phyloP scores from a whole-genome alignment of 2,329 filamentous ascomycete genomes.

The Trichothecium sympodiale region DNA sequence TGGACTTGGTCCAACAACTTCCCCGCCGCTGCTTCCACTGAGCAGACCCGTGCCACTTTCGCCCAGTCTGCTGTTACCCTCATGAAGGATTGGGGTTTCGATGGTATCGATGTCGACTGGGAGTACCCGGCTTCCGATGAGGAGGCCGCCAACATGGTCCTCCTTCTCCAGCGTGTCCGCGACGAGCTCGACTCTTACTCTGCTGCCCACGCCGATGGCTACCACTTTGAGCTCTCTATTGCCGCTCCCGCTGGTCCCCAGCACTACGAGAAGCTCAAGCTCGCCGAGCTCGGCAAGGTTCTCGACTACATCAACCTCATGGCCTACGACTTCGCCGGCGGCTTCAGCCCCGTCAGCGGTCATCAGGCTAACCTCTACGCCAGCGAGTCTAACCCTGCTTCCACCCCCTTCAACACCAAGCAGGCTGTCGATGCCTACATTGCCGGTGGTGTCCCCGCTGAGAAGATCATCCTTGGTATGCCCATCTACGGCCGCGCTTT shows the following conservation, averaged over 20 bases:
- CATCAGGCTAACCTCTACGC: conserved; percentile 64
- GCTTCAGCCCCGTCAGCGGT: conserved; percentile 52
- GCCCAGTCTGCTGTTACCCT: conserved; percentile 57
- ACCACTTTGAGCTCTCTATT: conserved; percentile 44
- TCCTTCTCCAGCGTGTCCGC: conserved; percentile 32
- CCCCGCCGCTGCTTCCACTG: conserved; percentile 52
- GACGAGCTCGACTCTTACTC: conserved; percentile 37
- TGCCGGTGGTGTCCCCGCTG: conserved; percentile 44
- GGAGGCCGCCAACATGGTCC: conserved; percentile 31
- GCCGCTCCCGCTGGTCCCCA: conserved; percentile 37
- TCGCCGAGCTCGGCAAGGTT: conserved; percentile 33
- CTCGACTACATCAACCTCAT: conserved; percentile 56
- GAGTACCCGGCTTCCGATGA: conserved; percentile 24
- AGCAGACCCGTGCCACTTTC: conserved; percentile 51
- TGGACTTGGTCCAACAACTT: conserved; percentile 80
- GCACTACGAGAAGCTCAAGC: conserved; percentile 37
- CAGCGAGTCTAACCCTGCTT: conserved; percentile 36
- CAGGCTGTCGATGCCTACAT: conserved; percentile 56
- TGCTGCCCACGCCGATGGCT: conserved; percentile 26
- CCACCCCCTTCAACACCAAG: conserved; percentile 61
- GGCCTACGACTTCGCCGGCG: conserved; percentile 69
- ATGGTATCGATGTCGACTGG: conserved; percentile 34
- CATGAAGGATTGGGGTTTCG: conserved; percentile 61
- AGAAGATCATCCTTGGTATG: conserved; percentile 68
- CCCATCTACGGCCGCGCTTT: conserved; percentile 39